Base-by-base conservation (phyloP, 257 asterid species). In the Jacaranda mimosifolia region DNA sequence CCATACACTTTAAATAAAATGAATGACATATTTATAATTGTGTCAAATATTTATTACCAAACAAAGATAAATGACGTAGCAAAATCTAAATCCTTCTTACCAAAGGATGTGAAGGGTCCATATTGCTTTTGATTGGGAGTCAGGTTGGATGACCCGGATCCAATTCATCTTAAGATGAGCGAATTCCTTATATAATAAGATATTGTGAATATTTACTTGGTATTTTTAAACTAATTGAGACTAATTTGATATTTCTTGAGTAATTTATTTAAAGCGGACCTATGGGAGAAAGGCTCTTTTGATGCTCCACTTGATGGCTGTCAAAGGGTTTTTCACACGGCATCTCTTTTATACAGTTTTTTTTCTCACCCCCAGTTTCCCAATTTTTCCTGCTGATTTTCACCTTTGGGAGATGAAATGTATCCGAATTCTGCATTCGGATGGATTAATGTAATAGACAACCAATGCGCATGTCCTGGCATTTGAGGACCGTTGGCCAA, bases 381-480 rank as follows among this genome's bases (percentile, higher is more conserved):
- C 4, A 48, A 48, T 7, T 42, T 42, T 42, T 19, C 70, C n/a
- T 26, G 1, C 32, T 26, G 32, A 26, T 26, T 26, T 26, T 26
- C 2, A 26, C 32, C 32, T 26, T 1, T 26, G 70, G 79, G 83
- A 10, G 66, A 66, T 14, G 74, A 72, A 39, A 49, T 72, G 19
- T 79, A 66, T 35, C 60, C 79, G 5, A 73, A 79, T 35, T 42
- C 66, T 8, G 48, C 66, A 9, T 46, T 66, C 18, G 78, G 84
- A 62, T 69, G 62, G 73, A 72, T 75, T 14, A 43, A 81, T 38
- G 85, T 81, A 4, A 81, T 62, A 49, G 85, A 81, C 40, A 64
- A 81, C 85, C 6, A 19, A 68, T 58, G 82, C 83, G 9, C 86
- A 78, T 63, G 48, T 82, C 43, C 80, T 77, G 40, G 85, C 71